phyloP scores from a whole-genome alignment of 768 basidiomycete genomes.

The Kwoniella heveanensis region DNA sequence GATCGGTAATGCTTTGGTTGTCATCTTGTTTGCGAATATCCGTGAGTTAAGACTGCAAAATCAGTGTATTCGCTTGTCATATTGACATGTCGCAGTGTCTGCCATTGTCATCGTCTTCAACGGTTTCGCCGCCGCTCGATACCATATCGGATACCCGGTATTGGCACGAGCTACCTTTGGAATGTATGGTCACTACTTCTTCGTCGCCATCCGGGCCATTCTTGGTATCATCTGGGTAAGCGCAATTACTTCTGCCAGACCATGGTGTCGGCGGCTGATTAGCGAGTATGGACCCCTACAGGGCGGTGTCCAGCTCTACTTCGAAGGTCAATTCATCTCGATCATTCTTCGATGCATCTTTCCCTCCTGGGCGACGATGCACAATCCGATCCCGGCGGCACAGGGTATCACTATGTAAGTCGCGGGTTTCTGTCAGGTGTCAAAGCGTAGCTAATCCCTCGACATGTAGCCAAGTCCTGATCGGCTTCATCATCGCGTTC shows the following conservation, averaged over 20 bases:
- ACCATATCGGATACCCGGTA: conserved; percentile 38
- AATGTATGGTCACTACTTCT: conserved; percentile 40
- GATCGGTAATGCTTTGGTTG: conserved; percentile 20
- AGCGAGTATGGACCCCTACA: background rate
- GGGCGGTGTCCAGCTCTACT: conserved; percentile 30
- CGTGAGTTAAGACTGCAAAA: conserved; percentile 4
- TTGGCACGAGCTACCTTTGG: conserved; percentile 32
- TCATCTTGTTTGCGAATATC: conserved; percentile 26
- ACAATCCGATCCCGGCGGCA: conserved; percentile 18
- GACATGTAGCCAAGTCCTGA: conserved; percentile 15
- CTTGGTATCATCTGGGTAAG: conserved; percentile 39
- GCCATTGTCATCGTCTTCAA: conserved; percentile 34
- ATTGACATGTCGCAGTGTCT: conserved; percentile 15
- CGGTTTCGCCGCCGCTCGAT: conserved; percentile 27
- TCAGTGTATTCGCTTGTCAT: background rate
- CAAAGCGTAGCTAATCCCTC: background rate
- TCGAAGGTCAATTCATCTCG: conserved; percentile 31
- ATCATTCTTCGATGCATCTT: conserved; percentile 30
- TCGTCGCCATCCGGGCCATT: conserved; percentile 30
- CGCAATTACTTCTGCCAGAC: background rate
- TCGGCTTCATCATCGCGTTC: conserved; percentile 26
- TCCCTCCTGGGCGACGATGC: conserved; percentile 17
- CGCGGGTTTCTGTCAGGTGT: background rate
- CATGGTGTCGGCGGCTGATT: background rate
- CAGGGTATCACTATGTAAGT: conserved; percentile 25